Conservation (phyloP, 805 yeast species). For the Saccharomycopsis fodiens region DNA sequence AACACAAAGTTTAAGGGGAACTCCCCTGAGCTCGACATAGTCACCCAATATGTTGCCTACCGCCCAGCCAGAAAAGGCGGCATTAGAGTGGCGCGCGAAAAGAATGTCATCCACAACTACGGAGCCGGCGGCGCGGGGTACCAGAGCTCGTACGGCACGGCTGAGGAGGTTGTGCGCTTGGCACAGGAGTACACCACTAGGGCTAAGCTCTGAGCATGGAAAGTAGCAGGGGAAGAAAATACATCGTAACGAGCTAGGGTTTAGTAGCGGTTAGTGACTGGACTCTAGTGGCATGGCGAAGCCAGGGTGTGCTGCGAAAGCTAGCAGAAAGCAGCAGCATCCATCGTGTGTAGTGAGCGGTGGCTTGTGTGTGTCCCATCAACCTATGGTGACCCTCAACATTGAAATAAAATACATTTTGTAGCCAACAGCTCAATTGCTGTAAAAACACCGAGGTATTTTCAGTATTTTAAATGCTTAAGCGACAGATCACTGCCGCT, state of each 20-base stretch:
- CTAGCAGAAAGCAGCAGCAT: not conserved
- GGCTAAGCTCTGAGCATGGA: constrained; percentile 1
- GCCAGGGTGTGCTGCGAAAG: not conserved
- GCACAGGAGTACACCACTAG: constrained; percentile 25
- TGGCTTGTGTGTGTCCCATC: too few relatives aligned
- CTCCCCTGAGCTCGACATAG: constrained; percentile 35
- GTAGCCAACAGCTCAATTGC: too few relatives aligned
- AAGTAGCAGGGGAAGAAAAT: too few relatives aligned
- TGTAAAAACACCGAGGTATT: too few relatives aligned
- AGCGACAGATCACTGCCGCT: too few relatives aligned
- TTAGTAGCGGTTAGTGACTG: not conserved
- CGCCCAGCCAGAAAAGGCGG: constrained; percentile 64
- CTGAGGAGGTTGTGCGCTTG: constrained; percentile 36
- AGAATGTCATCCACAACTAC: constrained; percentile 48
- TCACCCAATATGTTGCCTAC: constrained; percentile 51
- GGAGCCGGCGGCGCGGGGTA: constrained; percentile 76
- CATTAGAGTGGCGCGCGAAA: constrained; percentile 40
- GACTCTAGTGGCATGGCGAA: not conserved
- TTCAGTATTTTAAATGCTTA: too few relatives aligned
- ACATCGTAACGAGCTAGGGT: not conserved
- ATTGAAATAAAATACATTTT: too few relatives aligned
- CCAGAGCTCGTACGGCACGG: constrained; percentile 64
- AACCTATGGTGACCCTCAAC: too few relatives aligned
- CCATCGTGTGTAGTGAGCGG: not conserved
- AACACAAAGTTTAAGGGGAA: constrained; percentile 24